Evolutionary conservation across 108 stramenopile genomes (phyloP), one percentile per base, ranked within the genome.

Genomic region (Discostella pseudostelligera): DNA sequence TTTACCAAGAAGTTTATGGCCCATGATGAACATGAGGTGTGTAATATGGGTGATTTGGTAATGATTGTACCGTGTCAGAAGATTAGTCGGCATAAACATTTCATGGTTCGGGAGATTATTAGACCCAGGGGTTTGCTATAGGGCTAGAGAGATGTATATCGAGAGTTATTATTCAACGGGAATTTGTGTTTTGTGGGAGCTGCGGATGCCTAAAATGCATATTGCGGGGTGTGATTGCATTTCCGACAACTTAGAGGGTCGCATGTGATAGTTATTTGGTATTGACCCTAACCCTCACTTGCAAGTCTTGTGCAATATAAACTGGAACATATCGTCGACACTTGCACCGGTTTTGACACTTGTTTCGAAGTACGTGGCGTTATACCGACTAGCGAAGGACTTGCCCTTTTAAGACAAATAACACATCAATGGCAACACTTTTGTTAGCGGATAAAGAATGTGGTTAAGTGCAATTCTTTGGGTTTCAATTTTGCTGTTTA

Each of bases 1-100:
- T 89, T 78, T 63, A 87, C 89, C 4, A 79, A 79, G 24, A 95
- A 92, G 63, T 92, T 95, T 62, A 95, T 95, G 94, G 94, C 91
- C 4, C 94, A 95, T 65, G 94, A 95, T 69, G 94, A 95, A 59
- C 55, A 79, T 13, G 89, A 92, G 72, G 88, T 92, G 36, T 88
- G 86, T 44, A 80, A 79, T 50, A 59, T 68, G 50, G 94, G 94
- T 25, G 94, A 95, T 72, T 56, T 87, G 56, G 94, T 95, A 14
- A 85, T 92, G 91, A 92, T 95, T 74, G 81, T 83, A n/a, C 90
- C 91, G 6, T 90, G 87, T 63, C 90, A 92, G 62, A 82, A 86
- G 29, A 87, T 92, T 50, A 82, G 77, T 67, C 81, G 81, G 61
- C 78, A 91, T 73, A 95, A 92, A 55, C 90, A 91, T 70, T 95